Evolutionary conservation across 768 basidiomycete genomes (phyloP).

Genomic region (Serendipita vermifera): DNA sequence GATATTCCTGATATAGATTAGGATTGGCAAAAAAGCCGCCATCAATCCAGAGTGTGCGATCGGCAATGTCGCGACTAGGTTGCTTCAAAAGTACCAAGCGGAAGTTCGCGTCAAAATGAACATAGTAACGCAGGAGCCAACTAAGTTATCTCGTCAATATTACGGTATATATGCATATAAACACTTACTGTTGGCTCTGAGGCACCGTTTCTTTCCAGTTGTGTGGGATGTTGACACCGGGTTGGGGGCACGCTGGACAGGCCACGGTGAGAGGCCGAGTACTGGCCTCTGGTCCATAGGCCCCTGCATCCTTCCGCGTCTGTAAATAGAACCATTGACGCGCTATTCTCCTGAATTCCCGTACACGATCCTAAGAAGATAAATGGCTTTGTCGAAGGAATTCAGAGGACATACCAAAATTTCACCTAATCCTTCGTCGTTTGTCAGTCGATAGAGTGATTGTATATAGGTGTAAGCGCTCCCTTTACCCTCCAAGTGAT

Average conservation of each 20-base stretch:
- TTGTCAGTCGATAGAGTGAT: slow-evolving; percentile 3
- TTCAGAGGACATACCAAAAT: not conserved
- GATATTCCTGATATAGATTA: not conserved
- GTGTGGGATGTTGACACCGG: not conserved
- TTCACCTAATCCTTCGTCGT: not conserved
- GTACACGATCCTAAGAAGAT: not conserved
- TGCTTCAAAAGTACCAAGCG: not conserved
- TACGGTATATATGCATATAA: not conserved
- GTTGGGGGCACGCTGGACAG: not conserved
- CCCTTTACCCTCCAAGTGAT: not conserved
- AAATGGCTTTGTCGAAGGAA: not conserved
- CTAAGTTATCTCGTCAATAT: not conserved
- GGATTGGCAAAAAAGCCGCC: not conserved
- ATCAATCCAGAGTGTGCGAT: not conserved
- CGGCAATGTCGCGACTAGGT: not conserved
- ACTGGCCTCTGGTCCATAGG: not conserved
- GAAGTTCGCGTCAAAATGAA: slow-evolving; percentile 8
- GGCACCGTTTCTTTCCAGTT: not conserved
- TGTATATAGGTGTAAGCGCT: not conserved
- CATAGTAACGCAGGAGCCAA: not conserved
- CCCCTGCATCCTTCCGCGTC: not conserved
- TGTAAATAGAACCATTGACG: not conserved
- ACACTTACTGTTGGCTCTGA: not conserved
- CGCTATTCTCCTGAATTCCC: not conserved
- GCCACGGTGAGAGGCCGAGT: not conserved